Conservation (phyloP, 495 filamentous ascomycete species). For the Penicillium crystallinum region DNA sequence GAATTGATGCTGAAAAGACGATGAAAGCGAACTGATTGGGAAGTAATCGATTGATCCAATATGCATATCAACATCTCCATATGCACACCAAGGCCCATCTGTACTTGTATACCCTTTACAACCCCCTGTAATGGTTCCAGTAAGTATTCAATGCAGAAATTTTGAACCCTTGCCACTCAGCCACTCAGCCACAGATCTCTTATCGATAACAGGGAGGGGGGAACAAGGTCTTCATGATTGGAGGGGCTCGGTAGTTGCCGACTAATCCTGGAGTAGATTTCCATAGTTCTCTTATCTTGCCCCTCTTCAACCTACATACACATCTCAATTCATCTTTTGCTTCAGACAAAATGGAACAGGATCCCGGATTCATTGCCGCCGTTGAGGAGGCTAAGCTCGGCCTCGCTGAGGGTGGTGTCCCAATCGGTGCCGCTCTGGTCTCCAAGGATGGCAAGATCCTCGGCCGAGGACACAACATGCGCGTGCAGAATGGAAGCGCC, state of each 20-base stretch:
- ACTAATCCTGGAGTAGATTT: conserved; percentile 1
- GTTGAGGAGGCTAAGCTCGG: conserved; percentile 70
- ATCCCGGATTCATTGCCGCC: conserved; percentile 53
- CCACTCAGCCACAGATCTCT: conserved; percentile 12
- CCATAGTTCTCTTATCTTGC: not conserved
- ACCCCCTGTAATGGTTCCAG: not conserved
- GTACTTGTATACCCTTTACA: not conserved
- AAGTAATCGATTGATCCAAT: too few relatives aligned
- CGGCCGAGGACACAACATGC: conserved; percentile 78
- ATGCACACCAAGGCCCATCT: too few relatives aligned
- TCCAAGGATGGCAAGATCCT: conserved; percentile 66
- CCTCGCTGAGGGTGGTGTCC: conserved; percentile 70
- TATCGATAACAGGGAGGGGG: conserved; percentile 25
- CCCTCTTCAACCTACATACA: not conserved
- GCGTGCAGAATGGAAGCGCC: conserved; percentile 69
- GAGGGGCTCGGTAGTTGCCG: conserved; percentile 16
- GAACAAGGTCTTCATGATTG: too few relatives aligned
- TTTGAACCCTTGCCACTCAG: not conserved
- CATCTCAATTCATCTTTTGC: not conserved
- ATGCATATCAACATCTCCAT: too few relatives aligned
- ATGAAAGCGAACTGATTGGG: too few relatives aligned
- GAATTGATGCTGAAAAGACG: too few relatives aligned
- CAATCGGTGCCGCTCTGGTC: conserved; percentile 75
- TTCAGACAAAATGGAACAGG: conserved; percentile 36
- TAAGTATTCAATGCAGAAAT: not conserved